phyloP scores from a whole-genome alignment of 768 basidiomycete species.

The Boletellus ananiceps region DNA sequence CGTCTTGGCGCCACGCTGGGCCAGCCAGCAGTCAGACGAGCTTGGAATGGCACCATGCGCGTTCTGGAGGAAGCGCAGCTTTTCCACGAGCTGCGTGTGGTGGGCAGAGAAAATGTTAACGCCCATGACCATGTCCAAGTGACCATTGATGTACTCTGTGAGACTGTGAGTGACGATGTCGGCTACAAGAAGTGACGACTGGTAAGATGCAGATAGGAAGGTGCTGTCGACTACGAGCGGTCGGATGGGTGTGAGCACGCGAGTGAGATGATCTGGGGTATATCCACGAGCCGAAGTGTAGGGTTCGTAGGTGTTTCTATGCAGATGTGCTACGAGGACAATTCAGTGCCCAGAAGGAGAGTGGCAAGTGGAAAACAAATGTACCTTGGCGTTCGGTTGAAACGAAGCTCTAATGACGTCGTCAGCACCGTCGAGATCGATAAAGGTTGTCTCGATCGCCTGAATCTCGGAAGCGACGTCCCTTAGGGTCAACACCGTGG shows the following conservation, averaged over 20 bases:
- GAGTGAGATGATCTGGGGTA: constrained; percentile 63
- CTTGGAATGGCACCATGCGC: constrained; percentile 82
- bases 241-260: constrained; percentile 53
- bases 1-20: constrained; percentile 88
- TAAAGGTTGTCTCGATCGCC: constrained; percentile 60
- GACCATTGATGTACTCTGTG: constrained; percentile 92
- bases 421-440: constrained; percentile 73
- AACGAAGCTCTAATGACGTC: constrained; percentile 66
- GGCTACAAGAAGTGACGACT: constrained; percentile 81
- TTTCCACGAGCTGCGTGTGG: constrained; percentile 43
- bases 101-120: constrained; percentile 65
- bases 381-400: constrained; percentile 74
- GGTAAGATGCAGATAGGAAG: constrained; percentile 89
- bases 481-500: no score
- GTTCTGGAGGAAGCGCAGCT: constrained; percentile 85
- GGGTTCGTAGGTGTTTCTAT: constrained; percentile 96
- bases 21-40: constrained; percentile 86
- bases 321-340: constrained; percentile 69
- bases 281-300: constrained; percentile 80
- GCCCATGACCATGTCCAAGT: constrained; percentile 92
- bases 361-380: constrained; percentile 10
- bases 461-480: constrained; percentile 33
- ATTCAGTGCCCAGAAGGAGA: background rate
- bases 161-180: constrained; percentile 82
- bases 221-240: constrained; percentile 91